phyloP scores from a whole-genome alignment of 23 red algal genomes.

The Gracilaria domingensis region DNA sequence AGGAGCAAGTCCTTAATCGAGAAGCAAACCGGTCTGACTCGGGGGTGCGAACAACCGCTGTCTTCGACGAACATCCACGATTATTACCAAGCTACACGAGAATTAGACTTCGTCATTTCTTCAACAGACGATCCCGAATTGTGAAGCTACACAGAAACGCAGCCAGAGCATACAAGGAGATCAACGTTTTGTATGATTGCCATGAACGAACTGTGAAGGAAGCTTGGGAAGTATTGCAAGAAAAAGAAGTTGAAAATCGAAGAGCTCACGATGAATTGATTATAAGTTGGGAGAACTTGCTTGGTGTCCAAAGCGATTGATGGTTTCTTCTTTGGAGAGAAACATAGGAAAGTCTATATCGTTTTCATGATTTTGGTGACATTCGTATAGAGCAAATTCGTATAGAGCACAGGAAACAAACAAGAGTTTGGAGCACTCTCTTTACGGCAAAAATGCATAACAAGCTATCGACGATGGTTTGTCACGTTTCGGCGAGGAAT shows the following conservation, averaged over 20 bases:
- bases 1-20: background rate
- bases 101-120: conserved; percentile 19
- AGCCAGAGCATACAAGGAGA: conserved; percentile 46
- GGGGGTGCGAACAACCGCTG: background rate
- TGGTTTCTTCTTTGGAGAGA: background rate
- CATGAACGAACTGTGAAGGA: conserved; percentile 52
- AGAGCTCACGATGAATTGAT: conserved; percentile 36
- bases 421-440: no score
- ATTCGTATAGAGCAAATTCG: background rate
- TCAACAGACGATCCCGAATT: conserved; percentile 7
- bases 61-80: background rate
- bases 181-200: conserved; percentile 59
- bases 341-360: background rate
- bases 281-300: conserved; percentile 37
- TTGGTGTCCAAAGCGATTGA: conserved; percentile 38
- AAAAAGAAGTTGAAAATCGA: conserved; percentile 38
- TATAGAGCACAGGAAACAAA: no score
- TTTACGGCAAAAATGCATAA: no score
- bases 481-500: no score
- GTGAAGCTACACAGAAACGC: conserved; percentile 30
- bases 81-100: conserved; percentile 29
- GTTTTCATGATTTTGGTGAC: background rate
- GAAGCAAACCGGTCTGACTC: background rate
- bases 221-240: conserved; percentile 34
- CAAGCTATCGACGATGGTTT: no score